Base-by-base conservation (phyloP, 495 filamentous ascomycete species). In the Terfezia claveryi region DNA sequence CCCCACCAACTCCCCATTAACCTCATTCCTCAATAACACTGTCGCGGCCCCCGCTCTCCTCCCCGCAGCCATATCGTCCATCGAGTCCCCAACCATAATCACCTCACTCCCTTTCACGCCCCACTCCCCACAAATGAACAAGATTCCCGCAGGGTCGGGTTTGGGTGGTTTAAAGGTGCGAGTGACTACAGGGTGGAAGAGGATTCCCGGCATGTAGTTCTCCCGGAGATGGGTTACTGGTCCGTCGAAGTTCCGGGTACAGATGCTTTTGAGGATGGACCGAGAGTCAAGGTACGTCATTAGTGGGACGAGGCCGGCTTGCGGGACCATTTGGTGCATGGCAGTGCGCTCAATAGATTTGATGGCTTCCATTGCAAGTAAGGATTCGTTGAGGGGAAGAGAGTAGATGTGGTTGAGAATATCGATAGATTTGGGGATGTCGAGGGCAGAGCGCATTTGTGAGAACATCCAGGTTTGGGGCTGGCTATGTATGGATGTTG, bases 391-490 rank as follows among this genome's bases (percentile, higher is more conserved):
- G 1, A 70, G 72, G 0, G 85, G 80, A 7, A 94, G 82, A 2
- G 70, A 66, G 68, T 82, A 80, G 66, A 93, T 79, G 70, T 94
- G 83, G 57, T 86, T 80, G 55, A 96, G 80, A 68, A 96, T 95
- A 69, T 96, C 89, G 58, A 70, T 66, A 37, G 69, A 60, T 62
- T 79, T 80, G 57, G 76, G 64, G 59, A 95, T 94, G 51, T 69
- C 70, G n/a, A 75, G 66, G 27, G 65, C 72, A 23, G 70, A 69
- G 72, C 87, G 81, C 85, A 94, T 94, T 59, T 84, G 71, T 1
- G 64, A 59, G 74, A 94, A 95, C 91, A 98, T 95, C 74, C 92
- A 86, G 61, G 81, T 87, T 71, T 95, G 91, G 0, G 88, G 91
- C 50, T 85, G 71, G 65, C 88, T 88, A 9, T 27, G 14, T 41